Percentiles rank a stretch among this genome's conserved stretches.
Evolutionary conservation across 208 protist genomes (phyloP).

Genomic region (Sergeia podlipaevii): DNA sequence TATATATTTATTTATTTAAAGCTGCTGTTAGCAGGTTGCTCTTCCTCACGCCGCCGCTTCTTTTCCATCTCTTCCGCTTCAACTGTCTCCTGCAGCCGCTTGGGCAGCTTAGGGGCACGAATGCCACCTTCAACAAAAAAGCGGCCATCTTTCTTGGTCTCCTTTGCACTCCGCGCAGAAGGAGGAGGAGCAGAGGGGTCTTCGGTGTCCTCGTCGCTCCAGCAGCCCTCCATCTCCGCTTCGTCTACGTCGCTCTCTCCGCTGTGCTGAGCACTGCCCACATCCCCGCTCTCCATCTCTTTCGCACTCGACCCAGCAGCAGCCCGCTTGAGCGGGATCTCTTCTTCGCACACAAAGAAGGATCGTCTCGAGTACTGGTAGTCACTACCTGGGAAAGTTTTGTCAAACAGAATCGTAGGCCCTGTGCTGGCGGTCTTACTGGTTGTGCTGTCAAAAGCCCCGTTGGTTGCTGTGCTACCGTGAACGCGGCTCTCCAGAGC

Average conservation of each 20-base stretch:
- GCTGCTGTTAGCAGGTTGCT: slow-evolving; percentile 1
- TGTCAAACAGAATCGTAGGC: slow-evolving; percentile 56
- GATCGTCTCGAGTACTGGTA: slow-evolving; percentile 45
- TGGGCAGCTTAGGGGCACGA: slow-evolving; percentile 59
- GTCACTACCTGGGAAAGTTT: slow-evolving; percentile 26
- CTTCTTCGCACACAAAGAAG: slow-evolving; percentile 12
- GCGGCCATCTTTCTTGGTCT: slow-evolving; percentile 11
- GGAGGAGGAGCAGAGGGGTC: slow-evolving; percentile 29
- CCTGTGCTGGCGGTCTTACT: slow-evolving; percentile 5
- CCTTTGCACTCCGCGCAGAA: slow-evolving; percentile 4
- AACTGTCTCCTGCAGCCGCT: slow-evolving; percentile 28
- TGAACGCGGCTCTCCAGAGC: slow-evolving; percentile 39
- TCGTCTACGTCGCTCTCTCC: neutral
- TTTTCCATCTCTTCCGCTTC: slow-evolving; percentile 9
- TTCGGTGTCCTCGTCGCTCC: slow-evolving; percentile 5
- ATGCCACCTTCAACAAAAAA: slow-evolving; percentile 48
- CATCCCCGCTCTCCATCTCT: neutral
- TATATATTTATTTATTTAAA: neutral
- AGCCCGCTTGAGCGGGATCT: neutral
- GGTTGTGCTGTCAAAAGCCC: neutral
- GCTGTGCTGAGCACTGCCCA: neutral
- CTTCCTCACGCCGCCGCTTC: slow-evolving; percentile 25
- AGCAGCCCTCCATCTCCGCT: slow-evolving; percentile 18
- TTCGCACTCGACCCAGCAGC: neutral
- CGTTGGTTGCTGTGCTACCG: neutral